phyloP scores from a whole-genome alignment of 441 rosid species.

The Populus hybrid region DNA sequence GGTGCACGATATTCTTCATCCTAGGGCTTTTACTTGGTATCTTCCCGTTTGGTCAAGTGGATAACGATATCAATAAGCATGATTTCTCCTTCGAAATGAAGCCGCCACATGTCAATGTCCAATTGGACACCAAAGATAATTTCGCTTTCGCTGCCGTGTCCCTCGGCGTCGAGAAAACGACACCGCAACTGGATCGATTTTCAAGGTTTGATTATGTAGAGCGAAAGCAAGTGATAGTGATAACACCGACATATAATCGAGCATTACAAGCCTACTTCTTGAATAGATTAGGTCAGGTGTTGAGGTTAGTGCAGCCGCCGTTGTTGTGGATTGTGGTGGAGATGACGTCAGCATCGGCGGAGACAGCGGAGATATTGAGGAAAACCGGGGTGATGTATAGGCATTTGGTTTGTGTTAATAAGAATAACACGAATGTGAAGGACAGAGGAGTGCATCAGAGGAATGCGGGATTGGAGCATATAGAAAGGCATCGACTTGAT shows the following conservation, averaged over 20 bases:
- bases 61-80: constrained; percentile 32
- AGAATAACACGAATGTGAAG: constrained; percentile 45
- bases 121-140: constrained; percentile 31
- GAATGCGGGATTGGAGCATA: constrained; percentile 76
- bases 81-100: constrained; percentile 64
- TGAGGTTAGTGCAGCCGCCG: constrained; percentile 81
- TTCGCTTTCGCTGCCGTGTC: constrained; percentile 8
- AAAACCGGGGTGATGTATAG: constrained; percentile 86
- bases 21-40: constrained; percentile 65
- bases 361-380: constrained; percentile 85
- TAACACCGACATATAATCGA: constrained; percentile 88
- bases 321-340: constrained; percentile 96
- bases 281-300: constrained; percentile 68
- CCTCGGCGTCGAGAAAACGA: background rate
- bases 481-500: constrained; percentile 76
- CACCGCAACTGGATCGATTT: constrained; percentile 10
- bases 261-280: constrained; percentile 76
- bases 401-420: constrained; percentile 61
- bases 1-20: constrained; percentile 57
- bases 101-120: constrained; percentile 47
- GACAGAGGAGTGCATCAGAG: constrained; percentile 90
- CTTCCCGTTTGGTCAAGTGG: constrained; percentile 55
- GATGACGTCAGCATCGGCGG: constrained; percentile 56
- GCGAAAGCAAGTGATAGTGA: constrained; percentile 69
- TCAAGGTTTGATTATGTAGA: constrained; percentile 35